Evolutionary conservation across 1,284 basidiomycete species (phyloP).

Genomic region (Leucoagaricus sp.): DNA sequence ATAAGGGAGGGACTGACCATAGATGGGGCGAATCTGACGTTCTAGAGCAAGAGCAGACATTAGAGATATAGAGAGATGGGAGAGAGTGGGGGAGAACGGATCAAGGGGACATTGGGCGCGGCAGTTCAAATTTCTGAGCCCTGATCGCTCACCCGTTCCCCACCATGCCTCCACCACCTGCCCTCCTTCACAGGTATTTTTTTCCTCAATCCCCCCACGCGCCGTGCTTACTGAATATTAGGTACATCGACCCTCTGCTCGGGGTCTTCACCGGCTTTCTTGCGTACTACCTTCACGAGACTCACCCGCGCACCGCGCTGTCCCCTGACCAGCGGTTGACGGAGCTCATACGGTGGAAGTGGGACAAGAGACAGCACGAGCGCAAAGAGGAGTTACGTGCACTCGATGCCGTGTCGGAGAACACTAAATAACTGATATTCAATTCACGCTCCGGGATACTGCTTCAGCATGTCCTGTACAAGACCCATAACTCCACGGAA

Average conservation of each 20-base stretch:
- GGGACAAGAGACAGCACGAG: slow-evolving; percentile 37
- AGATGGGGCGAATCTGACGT: slow-evolving; percentile 79
- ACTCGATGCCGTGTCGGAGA: slow-evolving; percentile 20
- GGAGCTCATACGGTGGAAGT: slow-evolving; percentile 74
- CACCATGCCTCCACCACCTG: slow-evolving; percentile 36
- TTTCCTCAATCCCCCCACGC: slow-evolving; percentile 1
- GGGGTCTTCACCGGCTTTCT: slow-evolving; percentile 83
- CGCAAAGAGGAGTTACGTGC: slow-evolving; percentile 25
- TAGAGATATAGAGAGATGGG: slow-evolving; percentile 14
- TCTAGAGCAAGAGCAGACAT: slow-evolving; percentile 61
- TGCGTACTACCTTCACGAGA: slow-evolving; percentile 85
- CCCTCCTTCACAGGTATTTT: slow-evolving; percentile 54
- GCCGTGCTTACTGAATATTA: slow-evolving; percentile 26
- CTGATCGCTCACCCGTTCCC: background rate
- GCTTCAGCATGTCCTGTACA: slow-evolving; percentile 43
- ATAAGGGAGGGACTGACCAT: slow-evolving; percentile 48
- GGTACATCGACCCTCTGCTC: slow-evolving; percentile 70
- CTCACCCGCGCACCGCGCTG: slow-evolving; percentile 77
- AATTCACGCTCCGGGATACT: background rate
- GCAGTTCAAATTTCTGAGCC: slow-evolving; percentile 15
- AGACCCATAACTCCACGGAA: slow-evolving; percentile 73
- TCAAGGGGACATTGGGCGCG: slow-evolving; percentile 14
- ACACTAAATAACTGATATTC: background rate
- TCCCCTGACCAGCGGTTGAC: slow-evolving; percentile 64
- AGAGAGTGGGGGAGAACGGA: slow-evolving; percentile 13